A percentile compares a stretch with the other conserved stretches of the same genome.
phyloP scores from a whole-genome alignment of 805 yeast species.

The Myxozyma udenii region DNA sequence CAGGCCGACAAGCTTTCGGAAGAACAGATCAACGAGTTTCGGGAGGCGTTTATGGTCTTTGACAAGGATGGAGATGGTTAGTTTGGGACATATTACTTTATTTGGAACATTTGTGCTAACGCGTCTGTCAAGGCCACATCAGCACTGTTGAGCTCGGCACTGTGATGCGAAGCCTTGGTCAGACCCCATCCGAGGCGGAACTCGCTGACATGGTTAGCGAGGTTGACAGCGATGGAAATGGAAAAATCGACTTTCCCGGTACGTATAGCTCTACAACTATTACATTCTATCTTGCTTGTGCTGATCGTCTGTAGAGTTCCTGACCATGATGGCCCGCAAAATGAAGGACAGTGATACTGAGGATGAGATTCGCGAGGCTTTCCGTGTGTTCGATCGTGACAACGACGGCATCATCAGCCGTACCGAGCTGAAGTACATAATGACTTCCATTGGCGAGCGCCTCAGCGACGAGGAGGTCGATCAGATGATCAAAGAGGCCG shows the following conservation, averaged over 20 bases:
- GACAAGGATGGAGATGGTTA: conserved; percentile 97
- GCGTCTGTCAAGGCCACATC: conserved; percentile 55
- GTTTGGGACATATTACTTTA: not conserved
- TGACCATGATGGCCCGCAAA: conserved; percentile 86
- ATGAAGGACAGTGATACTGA: conserved; percentile 96
- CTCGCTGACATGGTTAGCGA: conserved; percentile 96
- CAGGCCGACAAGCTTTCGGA: conserved; percentile 86
- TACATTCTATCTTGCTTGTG: not conserved
- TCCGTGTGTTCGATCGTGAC: conserved; percentile 89
- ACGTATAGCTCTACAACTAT: conserved; percentile 2
- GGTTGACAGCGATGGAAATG: conserved; percentile 93
- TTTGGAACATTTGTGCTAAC: not conserved
- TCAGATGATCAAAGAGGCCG: conserved; percentile 95
- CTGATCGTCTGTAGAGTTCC: conserved; percentile 50
- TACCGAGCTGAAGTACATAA: conserved; percentile 92
- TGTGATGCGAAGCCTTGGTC: conserved; percentile 98
- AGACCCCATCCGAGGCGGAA: conserved; percentile 94
- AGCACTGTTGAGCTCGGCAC: conserved; percentile 94
- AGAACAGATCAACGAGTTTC: conserved; percentile 94
- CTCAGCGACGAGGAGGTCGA: conserved; percentile 95
- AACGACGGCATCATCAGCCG: conserved; percentile 97
- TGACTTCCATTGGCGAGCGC: conserved; percentile 96
- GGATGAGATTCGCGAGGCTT: conserved; percentile 95
- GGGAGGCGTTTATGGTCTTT: conserved; percentile 94
- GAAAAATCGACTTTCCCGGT: conserved; percentile 69